A percentile compares a stretch with the other conserved stretches of the same genome.
These are phyloP conservation scores for Hanseniaspora taiwanica DNA, from an alignment of 805 yeast genomes.

Conservation along the genomic window DNA sequence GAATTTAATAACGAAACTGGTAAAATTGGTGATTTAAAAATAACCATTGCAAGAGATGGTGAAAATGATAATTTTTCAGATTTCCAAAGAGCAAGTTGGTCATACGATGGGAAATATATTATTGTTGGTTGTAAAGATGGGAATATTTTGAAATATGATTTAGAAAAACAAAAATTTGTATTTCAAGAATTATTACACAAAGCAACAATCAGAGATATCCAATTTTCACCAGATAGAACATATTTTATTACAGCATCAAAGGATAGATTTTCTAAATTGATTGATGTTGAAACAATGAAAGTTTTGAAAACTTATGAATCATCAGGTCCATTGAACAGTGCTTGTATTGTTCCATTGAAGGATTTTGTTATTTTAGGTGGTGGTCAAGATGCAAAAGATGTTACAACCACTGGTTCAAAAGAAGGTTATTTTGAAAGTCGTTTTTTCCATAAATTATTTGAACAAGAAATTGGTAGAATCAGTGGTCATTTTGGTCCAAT, in stretches of 20 bases:
- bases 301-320: slow-evolving; percentile 64
- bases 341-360: slow-evolving; percentile 85
- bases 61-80: slow-evolving; percentile 2
- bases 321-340: slow-evolving; percentile 91
- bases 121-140: slow-evolving; percentile 88
- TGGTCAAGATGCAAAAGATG: slow-evolving; percentile 98
- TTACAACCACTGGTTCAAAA: slow-evolving; percentile 85
- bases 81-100: slow-evolving; percentile 40
- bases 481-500: slow-evolving; percentile 99
- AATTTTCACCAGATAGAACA: slow-evolving; percentile 73
- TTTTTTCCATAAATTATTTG: slow-evolving; percentile 87
- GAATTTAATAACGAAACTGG: slow-evolving; percentile 33
- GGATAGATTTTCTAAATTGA: slow-evolving; percentile 70
- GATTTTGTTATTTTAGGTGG: slow-evolving; percentile 92
- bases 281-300: slow-evolving; percentile 66
- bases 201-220: slow-evolving; percentile 72
- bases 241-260: slow-evolving; percentile 89
- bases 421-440: slow-evolving; percentile 97
- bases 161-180: slow-evolving; percentile 38
- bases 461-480: slow-evolving; percentile 92
- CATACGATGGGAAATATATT: slow-evolving; percentile 58
- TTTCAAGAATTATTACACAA: slow-evolving; percentile 57
- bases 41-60: slow-evolving; percentile 1
- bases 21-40: slow-evolving; percentile 19
- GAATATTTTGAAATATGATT: slow-evolving; percentile 60